Base-by-base conservation (phyloP, 2,329 filamentous ascomycete species). In the Ophiognomonia clavigignenti-juglandacearum region DNA sequence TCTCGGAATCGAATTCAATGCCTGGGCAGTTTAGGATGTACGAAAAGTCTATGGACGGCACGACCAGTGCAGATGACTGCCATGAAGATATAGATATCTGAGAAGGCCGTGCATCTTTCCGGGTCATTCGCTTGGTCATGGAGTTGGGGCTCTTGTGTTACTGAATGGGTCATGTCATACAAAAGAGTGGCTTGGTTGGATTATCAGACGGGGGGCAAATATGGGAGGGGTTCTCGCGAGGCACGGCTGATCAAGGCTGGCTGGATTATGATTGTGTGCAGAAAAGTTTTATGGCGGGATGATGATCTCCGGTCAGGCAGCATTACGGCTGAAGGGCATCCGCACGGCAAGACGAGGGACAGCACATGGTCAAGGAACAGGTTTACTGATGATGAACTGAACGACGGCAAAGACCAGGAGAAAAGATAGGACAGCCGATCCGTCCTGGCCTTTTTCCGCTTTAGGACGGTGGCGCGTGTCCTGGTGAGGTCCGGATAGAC, bases 261-360 rank as follows among this genome's bases (percentile, higher is more conserved):
- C 26, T 31, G 18, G 14, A 27, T 37, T 38, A 38, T 31, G 49
- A 45, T 37, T 43, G 43, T 43, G 37, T 43, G 37, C 43, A 16
- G 39, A 39, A 48, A 43, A 44, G 27, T 32, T 32, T 31, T 29
- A 13, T 45, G 42, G 34, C 20, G 42, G 43, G 34, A 51, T 43
- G 49, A 49, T 35, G 24, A 29, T 40, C 27, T 45, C 40, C 38
- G 16, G 29, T 36, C 42, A 32, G 18, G 39, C 19, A 40, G 39
- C 20, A n/a, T 16, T 22, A 19, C 32, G 32, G 11, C n/a, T n/a
- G n/a, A n/a, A n/a, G n/a, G 19, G 29, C 22, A 34, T 24, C 19
- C 20, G 44, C 20, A 48, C 34, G 19, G 44, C 32, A 42, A 23
- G 19, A 45, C 32, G 39, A 23, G 46, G 40, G 48, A 41, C 40